Base-by-base conservation (phyloP, 2,329 filamentous ascomycete genomes). In the Plenodomus lindquistii region DNA sequence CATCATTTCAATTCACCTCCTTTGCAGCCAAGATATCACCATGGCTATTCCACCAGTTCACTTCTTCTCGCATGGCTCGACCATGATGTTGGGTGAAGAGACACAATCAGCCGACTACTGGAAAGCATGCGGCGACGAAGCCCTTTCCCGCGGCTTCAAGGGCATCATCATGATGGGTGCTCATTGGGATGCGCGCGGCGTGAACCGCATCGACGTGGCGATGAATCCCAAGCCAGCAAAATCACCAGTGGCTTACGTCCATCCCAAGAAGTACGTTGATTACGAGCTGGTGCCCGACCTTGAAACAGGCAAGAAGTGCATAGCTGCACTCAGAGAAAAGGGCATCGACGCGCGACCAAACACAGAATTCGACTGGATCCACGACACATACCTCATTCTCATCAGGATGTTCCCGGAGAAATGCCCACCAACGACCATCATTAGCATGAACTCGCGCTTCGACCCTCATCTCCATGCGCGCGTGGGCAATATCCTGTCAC, bases 61-160 rank as follows among this genome's bases (percentile, higher is more conserved):
- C 63, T 83, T 86, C 71, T 87, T 87, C 70, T 86, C 84, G 2
- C 85, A 88, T 78, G 85, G 85, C 62, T 86, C 84, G 13, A 87
- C 85, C 34, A 87, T 86, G 84, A 88, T 87, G 85, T 72, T 87
- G 13, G 85, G 84, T 29, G 85, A 87, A 62, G 79, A 85, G 57
- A 82, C 80, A 13, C 67, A 73, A 2, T 85, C 83, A 1, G 84
- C 84, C 10, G 75, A 77, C 17, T 87, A 86, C 70, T 87, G 85
- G 85, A 85, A 85, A 64, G 76, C 79, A 53, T 82, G 80, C 57
- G 85, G 85, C 40, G 83, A 87, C 54, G 81, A 82, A 51, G 85
- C 85, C 2, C 76, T 86, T 5, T 78, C 76, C 5, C 71, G 82
- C 50, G 78, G 78, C 13, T 77, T 87, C 66, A 83, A 86, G 67